Base-by-base conservation (phyloP, 768 basidiomycete genomes). In the Lenzites betulinus region DNA sequence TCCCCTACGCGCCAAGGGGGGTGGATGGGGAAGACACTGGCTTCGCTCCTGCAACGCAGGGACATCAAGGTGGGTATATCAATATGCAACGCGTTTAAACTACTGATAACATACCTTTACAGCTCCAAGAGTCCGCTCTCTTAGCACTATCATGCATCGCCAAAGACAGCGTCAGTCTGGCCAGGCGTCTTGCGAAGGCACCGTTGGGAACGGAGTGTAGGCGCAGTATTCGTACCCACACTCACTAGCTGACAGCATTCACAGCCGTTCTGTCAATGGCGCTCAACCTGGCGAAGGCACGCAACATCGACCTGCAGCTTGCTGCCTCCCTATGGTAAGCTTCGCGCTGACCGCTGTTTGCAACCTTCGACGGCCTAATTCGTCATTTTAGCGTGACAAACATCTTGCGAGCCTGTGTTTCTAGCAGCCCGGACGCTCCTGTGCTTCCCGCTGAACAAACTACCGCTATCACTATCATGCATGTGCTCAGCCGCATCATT, bases 281-380 rank as follows among this genome's bases (percentile, higher is more conserved):
- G 7, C 70, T 89, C 3, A 71, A 75, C 3, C 73, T 88, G 28
- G 79, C 81, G 9, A 90, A 86, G 68, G 83, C 85, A 15, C 79
- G 88, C 1, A 74, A 76, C 3, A 70, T 78, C 1, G 85, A 88
- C 20, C 80, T 88, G 11, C 89, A 91, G 62, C 72, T 92, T 1
- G 85, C 88, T 1, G 88, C 89, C 0, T 85, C 85, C 65, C 68
- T 89, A 16, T 91, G 89, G 89, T 89, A 68, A 49, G 76, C 62
- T n/a, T 16, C 30, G 11, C 4, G 30, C 30, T 33, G 30, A 13
- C 7, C 15, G 20, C 48, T 9, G 42, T 38, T 0, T 39, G 28
- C 28, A 30, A 16, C 6, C 18, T n/a, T 36, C 9, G 6, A 26
- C 62, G 41, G 15, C 33, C 48, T 42, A 62, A 38, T 62, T 46